Evolutionary conservation across 169 alveolate species (phyloP).

Genomic region (Cryptosporidium felis): DNA sequence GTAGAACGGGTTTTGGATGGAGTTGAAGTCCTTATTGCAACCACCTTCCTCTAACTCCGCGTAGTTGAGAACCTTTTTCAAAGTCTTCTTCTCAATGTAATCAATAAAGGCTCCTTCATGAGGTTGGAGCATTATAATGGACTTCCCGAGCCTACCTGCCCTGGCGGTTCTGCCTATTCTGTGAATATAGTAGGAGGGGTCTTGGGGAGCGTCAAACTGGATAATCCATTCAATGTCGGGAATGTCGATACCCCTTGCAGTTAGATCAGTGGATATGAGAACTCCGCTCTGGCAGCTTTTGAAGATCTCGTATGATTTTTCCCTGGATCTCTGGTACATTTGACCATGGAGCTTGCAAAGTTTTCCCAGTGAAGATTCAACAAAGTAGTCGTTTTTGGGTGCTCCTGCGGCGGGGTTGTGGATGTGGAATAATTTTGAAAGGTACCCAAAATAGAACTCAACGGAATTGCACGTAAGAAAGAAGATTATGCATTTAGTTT

Average conservation of each 20-base stretch:
- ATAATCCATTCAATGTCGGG: constrained; percentile 92
- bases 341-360: constrained; percentile 86
- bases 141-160: constrained; percentile 86
- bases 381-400: not conserved
- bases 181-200: constrained; percentile 87
- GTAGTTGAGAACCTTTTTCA: constrained; percentile 73
- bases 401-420: not conserved
- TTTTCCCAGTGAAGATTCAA: constrained; percentile 12
- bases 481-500: constrained; percentile 74
- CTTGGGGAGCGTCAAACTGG: constrained; percentile 95
- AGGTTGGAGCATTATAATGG: constrained; percentile 80
- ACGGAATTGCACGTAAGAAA: constrained; percentile 80
- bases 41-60: constrained; percentile 17
- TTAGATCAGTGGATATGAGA: constrained; percentile 91
- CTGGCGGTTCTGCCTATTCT: constrained; percentile 92
- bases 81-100: constrained; percentile 79
- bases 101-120: constrained; percentile 83
- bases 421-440: constrained; percentile 7
- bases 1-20: not conserved
- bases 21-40: not conserved
- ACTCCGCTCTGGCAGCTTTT: constrained; percentile 75
- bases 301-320: constrained; percentile 80
- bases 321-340: constrained; percentile 79
- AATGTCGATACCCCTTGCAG: constrained; percentile 94
- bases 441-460: constrained; percentile 72